Percentiles rank a stretch among this genome's conserved stretches.
Conservation (phyloP, 805 yeast genomes). For the Priceomyces haplophilus region DNA sequence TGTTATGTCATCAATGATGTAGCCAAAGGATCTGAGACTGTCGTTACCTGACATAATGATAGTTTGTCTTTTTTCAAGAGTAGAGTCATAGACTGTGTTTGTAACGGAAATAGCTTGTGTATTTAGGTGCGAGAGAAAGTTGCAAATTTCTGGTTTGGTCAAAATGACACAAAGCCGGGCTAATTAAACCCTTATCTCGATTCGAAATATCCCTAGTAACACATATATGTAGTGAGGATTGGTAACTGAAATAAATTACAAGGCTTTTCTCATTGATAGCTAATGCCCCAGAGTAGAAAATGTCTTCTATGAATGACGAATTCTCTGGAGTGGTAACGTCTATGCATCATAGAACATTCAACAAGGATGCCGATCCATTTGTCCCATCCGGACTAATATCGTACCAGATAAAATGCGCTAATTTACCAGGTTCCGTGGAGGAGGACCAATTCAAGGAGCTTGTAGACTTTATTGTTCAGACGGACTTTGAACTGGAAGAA, state of each 20-base stretch:
- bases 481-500: constrained; percentile 8
- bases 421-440: constrained; percentile 13
- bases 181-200: constrained; percentile 2
- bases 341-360: constrained; percentile 7
- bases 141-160: neutral
- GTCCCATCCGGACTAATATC: constrained; percentile 12
- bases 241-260: neutral
- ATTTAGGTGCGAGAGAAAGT: neutral
- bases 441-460: constrained; percentile 12
- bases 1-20: neutral
- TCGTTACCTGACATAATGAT: neutral
- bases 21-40: neutral
- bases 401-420: constrained; percentile 9
- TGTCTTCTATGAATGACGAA: neutral
- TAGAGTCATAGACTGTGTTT: neutral
- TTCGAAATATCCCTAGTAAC: neutral
- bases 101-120: neutral
- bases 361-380: constrained; percentile 22
- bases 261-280: neutral
- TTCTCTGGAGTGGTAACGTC: constrained; percentile 1
- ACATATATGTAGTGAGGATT: neutral
- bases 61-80: neutral
- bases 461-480: constrained; percentile 14
- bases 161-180: neutral
- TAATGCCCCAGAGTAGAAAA: neutral